A percentile compares a stretch with the other conserved stretches of the same genome.
Conservation (phyloP, 257 asterid species). For the Cordia subcordata region DNA sequence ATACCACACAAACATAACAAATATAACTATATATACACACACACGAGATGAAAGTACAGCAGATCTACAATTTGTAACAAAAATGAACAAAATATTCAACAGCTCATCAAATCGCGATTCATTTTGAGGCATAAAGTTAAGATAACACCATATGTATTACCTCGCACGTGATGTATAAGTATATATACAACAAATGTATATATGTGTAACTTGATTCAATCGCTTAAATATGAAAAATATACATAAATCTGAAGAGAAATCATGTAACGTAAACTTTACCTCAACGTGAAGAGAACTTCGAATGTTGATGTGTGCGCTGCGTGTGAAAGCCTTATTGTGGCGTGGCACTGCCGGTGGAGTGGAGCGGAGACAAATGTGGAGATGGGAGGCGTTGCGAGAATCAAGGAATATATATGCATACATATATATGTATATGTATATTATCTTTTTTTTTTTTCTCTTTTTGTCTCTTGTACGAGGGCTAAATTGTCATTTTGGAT, state of each 20-base stretch:
- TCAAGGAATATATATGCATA: conserved; percentile 2
- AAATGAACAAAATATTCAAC: background rate
- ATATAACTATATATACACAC: background rate
- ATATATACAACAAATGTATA: no score
- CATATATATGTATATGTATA: no score
- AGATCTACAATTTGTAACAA: background rate
- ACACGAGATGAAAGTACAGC: background rate
- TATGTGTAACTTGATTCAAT: background rate
- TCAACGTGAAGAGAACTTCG: no score
- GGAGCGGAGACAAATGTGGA: conserved; percentile 8
- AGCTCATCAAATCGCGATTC: background rate
- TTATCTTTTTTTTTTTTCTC: no score
- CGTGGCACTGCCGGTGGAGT: no score
- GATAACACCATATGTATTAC: no score
- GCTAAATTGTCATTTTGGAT: no score
- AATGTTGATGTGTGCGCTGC: background rate
- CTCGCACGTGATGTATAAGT: no score
- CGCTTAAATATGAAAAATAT: background rate
- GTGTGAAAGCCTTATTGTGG: background rate
- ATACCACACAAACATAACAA: no score
- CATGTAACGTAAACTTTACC: no score
- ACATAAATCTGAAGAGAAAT: background rate
- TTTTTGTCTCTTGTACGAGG: background rate
- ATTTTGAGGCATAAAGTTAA: no score
- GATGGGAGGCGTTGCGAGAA: conserved; percentile 17